Base-by-base conservation (phyloP, 441 rosid species). In the Capsella rubella region DNA sequence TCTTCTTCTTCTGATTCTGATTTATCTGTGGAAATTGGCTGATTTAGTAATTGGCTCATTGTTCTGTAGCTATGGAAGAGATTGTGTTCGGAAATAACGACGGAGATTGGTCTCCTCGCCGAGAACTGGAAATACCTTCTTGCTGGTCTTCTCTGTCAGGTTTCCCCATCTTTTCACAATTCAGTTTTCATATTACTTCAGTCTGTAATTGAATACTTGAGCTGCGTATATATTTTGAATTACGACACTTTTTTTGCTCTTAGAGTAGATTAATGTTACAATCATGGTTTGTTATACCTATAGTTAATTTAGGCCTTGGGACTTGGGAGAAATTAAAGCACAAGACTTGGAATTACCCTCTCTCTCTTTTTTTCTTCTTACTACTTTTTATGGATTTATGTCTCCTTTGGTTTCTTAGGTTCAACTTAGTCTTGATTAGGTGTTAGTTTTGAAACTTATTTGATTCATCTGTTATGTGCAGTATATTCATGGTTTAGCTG, bases 121-220 rank as follows among this genome's bases (percentile, higher is more conserved):
- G 98, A 90, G 67, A 93, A 90, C 73, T 96, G 99, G 99, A 93
- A 85, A 72, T 89, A 87, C 70, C 86, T 96, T 79, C 89, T 96
- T 53, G 93, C 89, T 39, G 98, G 99, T 76, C 82, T 96, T 56
- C 77, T 93, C 80, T 93, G 68, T 82, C 99, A 96, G 99, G 99
- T 75, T 65, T 13, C 25, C n/a, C n/a, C 5, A 4, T 43, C 34
- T 64, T 53, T 52, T 52, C 9, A 6, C 1, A 5, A 5, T 55
- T 70, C 49, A 15, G 28, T 62, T 53, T 12, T 42, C 34, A 27
- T 2, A 43, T 31, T 0, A 61, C 51, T 53, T 62, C 34, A 16
- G 9, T 25, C 32, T 69, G 42, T 62, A 54, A 31, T 57, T 50
- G 35, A 32, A 18, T 34, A 32, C 52, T 51, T 15, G 42, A 42